Base-by-base conservation (phyloP, 495 filamentous ascomycete genomes). In the Delitschia confertaspora region DNA sequence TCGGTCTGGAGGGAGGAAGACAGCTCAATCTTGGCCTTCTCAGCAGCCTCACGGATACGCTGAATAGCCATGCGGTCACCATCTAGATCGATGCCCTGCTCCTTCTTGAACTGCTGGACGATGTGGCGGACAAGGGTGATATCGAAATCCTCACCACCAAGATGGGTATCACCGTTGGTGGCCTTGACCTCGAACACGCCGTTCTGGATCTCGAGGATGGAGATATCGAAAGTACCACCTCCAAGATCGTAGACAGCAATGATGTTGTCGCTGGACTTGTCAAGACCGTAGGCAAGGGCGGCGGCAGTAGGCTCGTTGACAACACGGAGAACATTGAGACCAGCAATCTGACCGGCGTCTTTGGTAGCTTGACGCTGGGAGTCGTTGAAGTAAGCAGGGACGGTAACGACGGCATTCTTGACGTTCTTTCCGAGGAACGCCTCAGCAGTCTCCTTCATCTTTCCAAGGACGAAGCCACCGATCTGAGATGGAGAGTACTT, bases 21-120 rank as follows among this genome's bases (percentile, higher is more conserved):
- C 50, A 98, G 76, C 71, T 98, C 91, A 61, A 96, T 98, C 85
- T 98, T 98, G 62, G 91, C 91, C 80, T 98, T 98, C 79, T 98
- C 91, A 49, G 93, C 91, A 51, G 91, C 91, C 72, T 98, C 91
- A 69, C 91, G 91, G 65, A 98, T 95, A 71, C 91, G 78, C 74
- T 98, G 91, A 56, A 98, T 93, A 45, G 91, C 91, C 91, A 98
- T 96, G 60, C 91, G 88, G 75, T 98, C 91, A 53, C 68, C 69
- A 25, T 83, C 83, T 37, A 98, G 77, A 65, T 98, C 93, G 47
- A 96, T 85, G 39, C 86, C 82, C 22, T 82, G 83, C 44, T 95
- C 86, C 68, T 84, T 85, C 83, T 95, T 95, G 76, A 98, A 98
- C 61, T 93, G 78, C 65, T 83, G 74, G 38, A 95, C 87, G 25